These are phyloP conservation scores for Termitomyces sp. DNA, from an alignment of 768 basidiomycete species.

Conservation along the genomic window DNA sequence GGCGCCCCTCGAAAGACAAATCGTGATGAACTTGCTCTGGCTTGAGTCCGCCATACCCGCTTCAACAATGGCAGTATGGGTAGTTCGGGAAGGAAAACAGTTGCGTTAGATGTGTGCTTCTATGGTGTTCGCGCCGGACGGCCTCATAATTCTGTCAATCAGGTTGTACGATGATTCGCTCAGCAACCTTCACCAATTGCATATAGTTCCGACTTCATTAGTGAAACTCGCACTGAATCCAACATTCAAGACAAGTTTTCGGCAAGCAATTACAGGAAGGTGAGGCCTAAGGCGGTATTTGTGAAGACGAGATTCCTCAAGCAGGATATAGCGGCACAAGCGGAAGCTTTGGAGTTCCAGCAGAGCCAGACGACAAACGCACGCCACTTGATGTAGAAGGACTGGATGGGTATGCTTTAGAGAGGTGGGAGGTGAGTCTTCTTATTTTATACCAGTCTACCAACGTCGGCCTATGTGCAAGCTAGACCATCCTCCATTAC, in stretches of 20 bases:
- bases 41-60: constrained; percentile 66
- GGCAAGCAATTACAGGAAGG: constrained; percentile 88
- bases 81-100: constrained; percentile 69
- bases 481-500: constrained; percentile 90
- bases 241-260: constrained; percentile 72
- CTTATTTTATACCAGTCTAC: background rate
- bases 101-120: constrained; percentile 25
- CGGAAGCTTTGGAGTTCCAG: constrained; percentile 81
- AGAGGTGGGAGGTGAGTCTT: constrained; percentile 79
- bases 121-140: constrained; percentile 6
- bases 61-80: constrained; percentile 73
- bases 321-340: constrained; percentile 52
- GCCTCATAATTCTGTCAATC: constrained; percentile 11
- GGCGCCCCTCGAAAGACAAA: constrained; percentile 72
- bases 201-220: constrained; percentile 58
- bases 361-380: constrained; percentile 57
- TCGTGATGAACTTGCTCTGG: constrained; percentile 88
- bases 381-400: constrained; percentile 46
- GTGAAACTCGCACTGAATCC: constrained; percentile 65
- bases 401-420: constrained; percentile 77
- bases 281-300: constrained; percentile 24
- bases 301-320: background rate
- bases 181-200: constrained; percentile 53
- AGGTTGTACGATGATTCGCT: constrained; percentile 74
- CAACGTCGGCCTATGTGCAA: background rate